Conservation (phyloP, 768 basidiomycete genomes). For the Lactarius evosmus region DNA sequence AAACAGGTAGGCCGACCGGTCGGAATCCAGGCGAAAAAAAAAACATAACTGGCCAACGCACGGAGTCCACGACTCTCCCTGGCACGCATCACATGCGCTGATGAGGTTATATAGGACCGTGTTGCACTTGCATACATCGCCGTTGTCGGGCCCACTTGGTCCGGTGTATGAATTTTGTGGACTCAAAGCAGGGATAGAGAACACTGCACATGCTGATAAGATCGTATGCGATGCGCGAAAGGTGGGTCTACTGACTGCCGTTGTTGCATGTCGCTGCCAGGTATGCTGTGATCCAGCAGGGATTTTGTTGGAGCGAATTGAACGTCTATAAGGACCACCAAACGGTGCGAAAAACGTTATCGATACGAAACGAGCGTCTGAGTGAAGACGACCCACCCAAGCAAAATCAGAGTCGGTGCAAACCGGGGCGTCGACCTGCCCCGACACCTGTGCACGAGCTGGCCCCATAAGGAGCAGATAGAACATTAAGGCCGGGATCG, state of each 20-base stretch:
- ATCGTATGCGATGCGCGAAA: neutral
- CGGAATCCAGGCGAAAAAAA: neutral
- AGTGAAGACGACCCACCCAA: slow-evolving; percentile 21
- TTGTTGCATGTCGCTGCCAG: slow-evolving; percentile 12
- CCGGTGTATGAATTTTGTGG: slow-evolving; percentile 16
- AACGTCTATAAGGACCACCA: neutral
- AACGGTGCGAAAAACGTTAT: neutral
- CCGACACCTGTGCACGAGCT: neutral
- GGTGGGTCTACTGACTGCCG: slow-evolving; percentile 13
- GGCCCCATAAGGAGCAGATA: neutral
- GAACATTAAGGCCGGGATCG: neutral
- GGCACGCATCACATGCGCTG: slow-evolving; percentile 32
- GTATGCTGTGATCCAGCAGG: slow-evolving; percentile 14
- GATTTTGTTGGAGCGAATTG: slow-evolving; percentile 21
- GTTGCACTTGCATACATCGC: slow-evolving; percentile 30
- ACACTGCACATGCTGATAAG: slow-evolving; percentile 8
- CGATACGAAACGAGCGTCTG: neutral
- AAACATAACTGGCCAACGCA: slow-evolving; percentile 13
- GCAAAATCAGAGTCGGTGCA: neutral
- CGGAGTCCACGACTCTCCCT: slow-evolving; percentile 17
- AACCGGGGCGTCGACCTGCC: slow-evolving; percentile 8
- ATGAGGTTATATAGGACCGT: slow-evolving; percentile 32
- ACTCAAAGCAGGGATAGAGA: neutral
- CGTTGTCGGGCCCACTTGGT: slow-evolving; percentile 3
- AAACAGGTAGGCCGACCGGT: neutral